These are phyloP conservation scores for Abortiporus biennis DNA, from an alignment of 1,284 basidiomycete species.

Conservation along the genomic window DNA sequence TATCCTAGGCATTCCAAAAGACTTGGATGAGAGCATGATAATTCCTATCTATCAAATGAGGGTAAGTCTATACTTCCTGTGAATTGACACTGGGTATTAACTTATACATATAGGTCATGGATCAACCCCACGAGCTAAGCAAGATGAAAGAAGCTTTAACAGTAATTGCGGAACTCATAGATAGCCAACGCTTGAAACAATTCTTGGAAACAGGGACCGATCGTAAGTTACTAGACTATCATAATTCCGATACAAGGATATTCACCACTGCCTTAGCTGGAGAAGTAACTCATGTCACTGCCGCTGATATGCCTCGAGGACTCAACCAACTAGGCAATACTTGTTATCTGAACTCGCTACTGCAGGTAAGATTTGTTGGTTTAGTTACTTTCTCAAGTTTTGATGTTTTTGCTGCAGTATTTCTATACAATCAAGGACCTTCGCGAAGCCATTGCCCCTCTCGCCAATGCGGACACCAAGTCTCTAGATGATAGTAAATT, in stretches of 20 bases:
- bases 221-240: conserved; percentile 56
- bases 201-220: conserved; percentile 64
- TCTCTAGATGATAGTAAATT: conserved; percentile 60
- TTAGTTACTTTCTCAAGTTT: background rate
- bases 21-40: conserved; percentile 72
- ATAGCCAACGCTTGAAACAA: conserved; percentile 65
- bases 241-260: too few relatives aligned
- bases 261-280: conserved; percentile 52
- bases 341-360: conserved; percentile 85
- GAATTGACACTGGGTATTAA: background rate
- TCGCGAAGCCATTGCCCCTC: conserved; percentile 65
- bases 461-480: conserved; percentile 51
- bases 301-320: conserved; percentile 74
- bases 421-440: conserved; percentile 93
- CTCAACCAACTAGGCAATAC: conserved; percentile 92
- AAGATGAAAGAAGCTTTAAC: conserved; percentile 62
- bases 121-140: conserved; percentile 56
- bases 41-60: conserved; percentile 70
- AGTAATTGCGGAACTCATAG: conserved; percentile 65
- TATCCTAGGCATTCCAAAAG: conserved; percentile 63
- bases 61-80: conserved; percentile 36
- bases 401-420: conserved; percentile 47
- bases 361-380: conserved; percentile 52
- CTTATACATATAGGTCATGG: conserved; percentile 47
- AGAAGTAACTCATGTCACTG: conserved; percentile 42